Conservation (phyloP, 176 grass and related monocot species). For the Aegilops bicornis region DNA sequence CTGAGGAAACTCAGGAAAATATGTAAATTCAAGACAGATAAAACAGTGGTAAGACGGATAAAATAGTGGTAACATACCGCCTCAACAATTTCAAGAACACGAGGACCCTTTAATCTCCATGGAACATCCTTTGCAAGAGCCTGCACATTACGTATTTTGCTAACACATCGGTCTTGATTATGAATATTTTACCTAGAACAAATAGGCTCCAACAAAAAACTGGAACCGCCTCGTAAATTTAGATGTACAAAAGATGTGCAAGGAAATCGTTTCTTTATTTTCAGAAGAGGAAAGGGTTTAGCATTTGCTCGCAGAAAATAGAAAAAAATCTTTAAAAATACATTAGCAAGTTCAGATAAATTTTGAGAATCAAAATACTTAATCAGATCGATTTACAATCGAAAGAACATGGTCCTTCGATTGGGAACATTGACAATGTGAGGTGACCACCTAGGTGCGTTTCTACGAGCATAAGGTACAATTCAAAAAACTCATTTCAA, state of each 20-base stretch:
- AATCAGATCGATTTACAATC: background rate
- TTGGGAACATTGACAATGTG: background rate
- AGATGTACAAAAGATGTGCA: background rate
- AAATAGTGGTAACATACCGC: constrained; percentile 58
- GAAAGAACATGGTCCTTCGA: background rate
- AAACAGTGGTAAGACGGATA: background rate
- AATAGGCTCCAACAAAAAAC: background rate
- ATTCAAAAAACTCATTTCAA: background rate
- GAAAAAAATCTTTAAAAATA: background rate
- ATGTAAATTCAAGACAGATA: constrained; percentile 7
- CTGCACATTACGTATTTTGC: constrained; percentile 44
- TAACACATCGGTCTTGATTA: background rate
- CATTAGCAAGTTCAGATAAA: constrained; percentile 1
- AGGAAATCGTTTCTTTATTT: constrained; percentile 14
- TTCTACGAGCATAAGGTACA: background rate
- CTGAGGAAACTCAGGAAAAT: background rate
- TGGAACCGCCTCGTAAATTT: background rate
- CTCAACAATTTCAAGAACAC: constrained; percentile 80
- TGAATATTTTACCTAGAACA: background rate
- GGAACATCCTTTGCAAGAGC: constrained; percentile 93
- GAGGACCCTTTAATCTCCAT: constrained; percentile 85
- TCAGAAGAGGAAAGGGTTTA: background rate
- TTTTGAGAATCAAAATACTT: background rate
- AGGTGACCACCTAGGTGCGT: background rate
- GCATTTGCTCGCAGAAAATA: background rate